A percentile compares a stretch with the other conserved stretches of the same genome.
phyloP scores from a whole-genome alignment of 2,329 filamentous ascomycete genomes.

The Neoscytalidium dimidiatum region DNA sequence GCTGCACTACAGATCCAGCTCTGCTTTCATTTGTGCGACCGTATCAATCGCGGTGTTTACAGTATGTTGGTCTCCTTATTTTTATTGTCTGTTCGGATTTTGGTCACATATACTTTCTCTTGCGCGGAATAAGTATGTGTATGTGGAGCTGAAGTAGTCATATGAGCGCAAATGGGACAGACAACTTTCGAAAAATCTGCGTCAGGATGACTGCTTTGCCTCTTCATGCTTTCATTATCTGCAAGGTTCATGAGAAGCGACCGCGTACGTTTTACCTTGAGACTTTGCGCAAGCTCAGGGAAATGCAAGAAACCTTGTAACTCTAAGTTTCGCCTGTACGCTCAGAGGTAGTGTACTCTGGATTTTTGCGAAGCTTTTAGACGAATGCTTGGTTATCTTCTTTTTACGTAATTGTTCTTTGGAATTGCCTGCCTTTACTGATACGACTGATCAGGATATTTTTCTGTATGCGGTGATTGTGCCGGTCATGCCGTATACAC shows the following conservation, averaged over 20 bases:
- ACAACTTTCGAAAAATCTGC: no score
- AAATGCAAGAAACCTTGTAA: neutral
- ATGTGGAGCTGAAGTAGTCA: no score
- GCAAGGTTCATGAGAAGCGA: neutral
- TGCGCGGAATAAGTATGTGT: no score
- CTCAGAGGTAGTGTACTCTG: neutral
- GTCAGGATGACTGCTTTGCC: neutral
- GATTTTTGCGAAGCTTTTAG: neutral
- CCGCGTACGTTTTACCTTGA: no score
- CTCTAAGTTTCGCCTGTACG: neutral
- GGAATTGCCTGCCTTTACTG: neutral
- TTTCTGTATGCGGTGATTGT: constrained; percentile 67
- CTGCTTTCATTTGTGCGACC: constrained; percentile 37
- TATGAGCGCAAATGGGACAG: no score
- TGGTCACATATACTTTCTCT: neutral
- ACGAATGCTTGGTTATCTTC: constrained; percentile 20
- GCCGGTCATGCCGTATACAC: constrained; percentile 70
- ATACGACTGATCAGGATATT: constrained; percentile 50
- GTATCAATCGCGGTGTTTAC: constrained; percentile 40
- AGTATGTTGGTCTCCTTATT: constrained; percentile 24
- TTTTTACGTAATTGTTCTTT: constrained; percentile 1
- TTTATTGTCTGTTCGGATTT: neutral
- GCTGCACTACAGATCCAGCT: constrained; percentile 35
- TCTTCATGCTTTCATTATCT: neutral
- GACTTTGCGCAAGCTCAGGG: no score